A percentile compares a stretch with the other conserved stretches of the same genome.
Conservation (phyloP, 768 basidiomycete genomes). For the Boletellus ananiceps region DNA sequence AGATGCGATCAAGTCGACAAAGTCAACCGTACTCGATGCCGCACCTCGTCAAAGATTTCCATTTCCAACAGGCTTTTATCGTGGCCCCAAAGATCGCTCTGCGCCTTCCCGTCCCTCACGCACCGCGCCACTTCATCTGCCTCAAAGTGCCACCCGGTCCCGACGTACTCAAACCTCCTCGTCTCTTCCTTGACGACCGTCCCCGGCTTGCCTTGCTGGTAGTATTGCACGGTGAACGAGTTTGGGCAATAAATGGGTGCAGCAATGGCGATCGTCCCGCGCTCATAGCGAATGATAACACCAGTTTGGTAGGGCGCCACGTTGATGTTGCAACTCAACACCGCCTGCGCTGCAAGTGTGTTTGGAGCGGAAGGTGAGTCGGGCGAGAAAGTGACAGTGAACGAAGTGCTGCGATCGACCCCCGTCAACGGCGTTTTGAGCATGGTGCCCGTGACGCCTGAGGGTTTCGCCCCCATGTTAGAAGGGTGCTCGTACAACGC, state of each 20-base stretch:
- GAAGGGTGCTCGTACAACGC: slow-evolving; percentile 73
- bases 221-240: slow-evolving; percentile 61
- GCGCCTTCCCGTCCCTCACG: slow-evolving; percentile 63
- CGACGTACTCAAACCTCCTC: slow-evolving; percentile 52
- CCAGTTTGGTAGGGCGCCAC: slow-evolving; percentile 44
- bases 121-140: slow-evolving; percentile 86
- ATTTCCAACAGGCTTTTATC: slow-evolving; percentile 79
- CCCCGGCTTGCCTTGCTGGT: slow-evolving; percentile 42
- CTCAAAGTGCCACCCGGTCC: slow-evolving; percentile 78
- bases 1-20: slow-evolving; percentile 12
- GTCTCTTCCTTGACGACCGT: slow-evolving; percentile 53
- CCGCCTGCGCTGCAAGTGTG: slow-evolving; percentile 62
- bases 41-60: slow-evolving; percentile 81
- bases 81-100: slow-evolving; percentile 73
- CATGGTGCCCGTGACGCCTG: slow-evolving; percentile 63
- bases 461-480: slow-evolving; percentile 59
- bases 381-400: slow-evolving; percentile 62
- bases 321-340: slow-evolving; percentile 67
- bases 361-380: slow-evolving; percentile 34
- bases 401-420: slow-evolving; percentile 75
- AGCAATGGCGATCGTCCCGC: slow-evolving; percentile 61
- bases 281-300: slow-evolving; percentile 68
- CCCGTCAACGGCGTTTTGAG: slow-evolving; percentile 72
- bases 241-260: slow-evolving; percentile 65
- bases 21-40: slow-evolving; percentile 4